phyloP scores from a whole-genome alignment of 2,329 filamentous ascomycete species.

The Hymenoscyphus infarciens region DNA sequence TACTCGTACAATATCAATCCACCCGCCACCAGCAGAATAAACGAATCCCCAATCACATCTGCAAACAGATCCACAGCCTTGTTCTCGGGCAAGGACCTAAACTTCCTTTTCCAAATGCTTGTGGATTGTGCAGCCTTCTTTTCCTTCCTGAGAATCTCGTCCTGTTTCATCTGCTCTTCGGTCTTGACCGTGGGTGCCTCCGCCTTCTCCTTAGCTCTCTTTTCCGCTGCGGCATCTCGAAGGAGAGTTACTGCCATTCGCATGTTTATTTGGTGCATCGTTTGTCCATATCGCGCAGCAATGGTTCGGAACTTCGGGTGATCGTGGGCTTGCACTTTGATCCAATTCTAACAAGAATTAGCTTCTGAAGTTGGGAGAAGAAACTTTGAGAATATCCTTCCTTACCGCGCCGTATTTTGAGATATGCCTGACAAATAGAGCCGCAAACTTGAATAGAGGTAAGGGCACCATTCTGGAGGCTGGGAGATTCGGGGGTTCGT shows the following conservation, averaged over 20 bases:
- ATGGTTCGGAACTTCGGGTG: constrained; percentile 58
- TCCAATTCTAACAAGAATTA: constrained; percentile 51
- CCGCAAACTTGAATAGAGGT: constrained; percentile 63
- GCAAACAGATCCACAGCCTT: constrained; percentile 66
- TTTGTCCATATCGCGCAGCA: constrained; percentile 59
- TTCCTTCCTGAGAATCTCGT: constrained; percentile 44
- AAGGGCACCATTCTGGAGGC: constrained; percentile 55
- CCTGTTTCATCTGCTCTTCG: constrained; percentile 55
- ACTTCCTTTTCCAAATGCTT: constrained; percentile 60
- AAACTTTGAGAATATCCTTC: constrained; percentile 33
- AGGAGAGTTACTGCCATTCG: constrained; percentile 56
- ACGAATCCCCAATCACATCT: constrained; percentile 60
- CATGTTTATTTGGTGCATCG: constrained; percentile 66
- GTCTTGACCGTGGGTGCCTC: constrained; percentile 64
- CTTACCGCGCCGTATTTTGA: constrained; percentile 68
- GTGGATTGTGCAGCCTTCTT: constrained; percentile 37
- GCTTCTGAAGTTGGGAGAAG: constrained; percentile 5
- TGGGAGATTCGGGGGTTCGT: background rate
- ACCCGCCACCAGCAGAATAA: constrained; percentile 58
- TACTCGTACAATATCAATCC: constrained; percentile 60
- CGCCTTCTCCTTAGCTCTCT: constrained; percentile 57
- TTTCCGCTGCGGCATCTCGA: constrained; percentile 55
- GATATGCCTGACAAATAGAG: constrained; percentile 61
- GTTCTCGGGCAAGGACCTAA: constrained; percentile 58
- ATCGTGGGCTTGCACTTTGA: constrained; percentile 63